phyloP scores from a whole-genome alignment of 2,329 filamentous ascomycete species.

The Fusarium setosum region DNA sequence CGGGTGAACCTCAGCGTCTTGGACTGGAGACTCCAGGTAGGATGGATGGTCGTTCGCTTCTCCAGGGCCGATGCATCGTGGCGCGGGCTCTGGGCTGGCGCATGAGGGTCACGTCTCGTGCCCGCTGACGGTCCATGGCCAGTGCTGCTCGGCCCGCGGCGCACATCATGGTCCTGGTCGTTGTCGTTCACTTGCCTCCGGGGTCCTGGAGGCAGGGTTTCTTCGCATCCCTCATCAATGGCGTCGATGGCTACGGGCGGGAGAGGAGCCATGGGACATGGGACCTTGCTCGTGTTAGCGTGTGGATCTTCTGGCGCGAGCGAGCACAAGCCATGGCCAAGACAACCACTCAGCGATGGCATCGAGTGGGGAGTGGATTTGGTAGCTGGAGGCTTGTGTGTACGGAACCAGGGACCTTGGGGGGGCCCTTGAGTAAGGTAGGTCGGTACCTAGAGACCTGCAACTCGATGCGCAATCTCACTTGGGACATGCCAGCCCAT shows the following conservation, averaged over 20 bases:
- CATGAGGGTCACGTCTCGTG: slow-evolving; percentile 44
- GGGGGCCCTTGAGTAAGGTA: not conserved
- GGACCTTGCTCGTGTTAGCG: slow-evolving; percentile 43
- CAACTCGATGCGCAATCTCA: slow-evolving; percentile 20
- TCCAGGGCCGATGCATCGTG: slow-evolving; percentile 36
- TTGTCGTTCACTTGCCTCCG: slow-evolving; percentile 39
- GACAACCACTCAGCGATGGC: slow-evolving; percentile 33
- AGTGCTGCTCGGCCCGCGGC: slow-evolving; percentile 42
- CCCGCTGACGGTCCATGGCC: slow-evolving; percentile 34
- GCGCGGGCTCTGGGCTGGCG: slow-evolving; percentile 41
- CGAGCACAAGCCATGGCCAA: slow-evolving; percentile 33
- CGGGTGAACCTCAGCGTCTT: slow-evolving; percentile 28
- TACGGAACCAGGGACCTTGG: slow-evolving; percentile 21
- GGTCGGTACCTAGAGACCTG: slow-evolving; percentile 22
- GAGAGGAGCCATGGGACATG: slow-evolving; percentile 46
- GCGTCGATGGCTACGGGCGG: slow-evolving; percentile 45
- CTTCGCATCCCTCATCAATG: slow-evolving; percentile 36
- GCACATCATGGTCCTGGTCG: slow-evolving; percentile 39
- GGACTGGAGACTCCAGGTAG: slow-evolving; percentile 29
- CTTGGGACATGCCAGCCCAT: slow-evolving; percentile 23
- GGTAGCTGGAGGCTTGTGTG: slow-evolving; percentile 23
- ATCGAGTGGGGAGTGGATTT: slow-evolving; percentile 38
- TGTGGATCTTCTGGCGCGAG: slow-evolving; percentile 40
- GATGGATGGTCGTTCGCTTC: slow-evolving; percentile 30
- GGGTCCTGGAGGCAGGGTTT: slow-evolving; percentile 37